Percentiles rank a stretch among this genome's conserved stretches.
Conservation (phyloP, 2,329 filamentous ascomycete genomes). For the Xylaria sp. region DNA sequence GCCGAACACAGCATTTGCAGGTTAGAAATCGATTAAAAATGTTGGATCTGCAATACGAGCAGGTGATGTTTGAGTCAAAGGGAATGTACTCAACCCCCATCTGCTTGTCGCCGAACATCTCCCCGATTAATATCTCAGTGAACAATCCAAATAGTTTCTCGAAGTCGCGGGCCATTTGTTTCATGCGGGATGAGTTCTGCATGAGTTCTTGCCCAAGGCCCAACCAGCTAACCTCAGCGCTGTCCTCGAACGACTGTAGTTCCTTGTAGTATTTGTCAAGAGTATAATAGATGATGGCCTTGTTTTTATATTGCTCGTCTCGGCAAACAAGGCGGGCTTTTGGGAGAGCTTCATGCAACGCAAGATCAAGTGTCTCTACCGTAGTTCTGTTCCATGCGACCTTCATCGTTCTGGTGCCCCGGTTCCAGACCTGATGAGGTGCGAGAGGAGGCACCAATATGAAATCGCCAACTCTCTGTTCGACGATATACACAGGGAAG, state of each 20-base stretch:
- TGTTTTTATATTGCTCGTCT: slow-evolving; percentile 99
- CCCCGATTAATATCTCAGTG: slow-evolving; percentile 81
- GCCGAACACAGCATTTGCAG: slow-evolving; percentile 83
- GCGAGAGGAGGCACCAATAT: slow-evolving; percentile 95
- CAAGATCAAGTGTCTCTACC: slow-evolving; percentile 87
- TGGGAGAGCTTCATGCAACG: slow-evolving; percentile 86
- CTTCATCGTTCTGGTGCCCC: slow-evolving; percentile 95
- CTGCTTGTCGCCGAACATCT: slow-evolving; percentile 82
- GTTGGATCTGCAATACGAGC: slow-evolving; percentile 94
- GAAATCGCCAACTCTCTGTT: slow-evolving; percentile 90
- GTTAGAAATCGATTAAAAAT: slow-evolving; percentile 98
- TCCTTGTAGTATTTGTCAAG: slow-evolving; percentile 80
- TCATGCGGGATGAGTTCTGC: slow-evolving; percentile 61
- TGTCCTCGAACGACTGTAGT: slow-evolving; percentile 65
- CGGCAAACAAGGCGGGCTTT: slow-evolving; percentile 91
- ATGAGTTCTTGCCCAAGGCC: slow-evolving; percentile 59
- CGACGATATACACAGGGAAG: slow-evolving; percentile 91
- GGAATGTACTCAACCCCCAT: slow-evolving; percentile 78
- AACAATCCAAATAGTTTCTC: slow-evolving; percentile 81
- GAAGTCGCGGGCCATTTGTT: slow-evolving; percentile 85
- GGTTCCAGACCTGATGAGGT: slow-evolving; percentile 98
- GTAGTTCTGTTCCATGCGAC: slow-evolving; percentile 98
- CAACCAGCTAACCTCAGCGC: slow-evolving; percentile 58
- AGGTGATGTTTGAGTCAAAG: slow-evolving; percentile 92
- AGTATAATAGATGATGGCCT: slow-evolving; percentile 91